Evolutionary conservation across 2,329 filamentous ascomycete genomes (phyloP), one percentile per base, ranked within the genome.

Genomic region (Emericellopsis atlantica): DNA sequence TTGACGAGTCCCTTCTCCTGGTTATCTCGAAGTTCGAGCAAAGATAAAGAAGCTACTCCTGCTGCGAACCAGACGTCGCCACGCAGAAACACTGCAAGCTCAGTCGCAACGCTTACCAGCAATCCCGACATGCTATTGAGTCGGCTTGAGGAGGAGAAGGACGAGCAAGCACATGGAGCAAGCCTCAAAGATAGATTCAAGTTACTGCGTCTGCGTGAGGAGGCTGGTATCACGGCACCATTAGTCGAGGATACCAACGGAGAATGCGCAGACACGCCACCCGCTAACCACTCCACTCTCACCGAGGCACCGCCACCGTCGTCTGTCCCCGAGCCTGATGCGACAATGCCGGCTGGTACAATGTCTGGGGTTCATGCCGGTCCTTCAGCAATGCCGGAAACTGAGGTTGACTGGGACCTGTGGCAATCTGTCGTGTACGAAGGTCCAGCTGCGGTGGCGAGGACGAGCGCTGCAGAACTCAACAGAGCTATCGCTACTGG

Each of bases 371-470:
- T 89, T 34, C 81, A 81, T 21, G 79, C 81, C 18, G 84, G 84
- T 1, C 84, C 83, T 8, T 81, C 85, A 4, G 77, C 79, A 18
- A 71, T 80, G 46, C 63, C 66, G 12, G 84, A 89, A 52, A 68
- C 70, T 14, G 81, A 85, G 21, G 92, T 98, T n/a, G 88, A 98
- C 56, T 98, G 92, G 92, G 92, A 98, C 59, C 66, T 98, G 32
- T 98, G 92, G 92, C 90, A 98, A 57, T 79, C 84, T 21, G 83
- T 98, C 4, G 92, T 98, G 29, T 93, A 95, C 49, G 86, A 95
- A 64, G 92, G 92, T 0, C 88, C 89, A 14, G 79, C 86, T 23
- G 90, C 87, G 9, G 84, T 96, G 39, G 84, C 86, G 10, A 79
- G 86, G 44, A 88, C 87, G 4, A 95, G 88, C 54, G 74, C 90